Base-by-base conservation (phyloP, 208 protist species). In the Endotrypanum monterogeii region DNA sequence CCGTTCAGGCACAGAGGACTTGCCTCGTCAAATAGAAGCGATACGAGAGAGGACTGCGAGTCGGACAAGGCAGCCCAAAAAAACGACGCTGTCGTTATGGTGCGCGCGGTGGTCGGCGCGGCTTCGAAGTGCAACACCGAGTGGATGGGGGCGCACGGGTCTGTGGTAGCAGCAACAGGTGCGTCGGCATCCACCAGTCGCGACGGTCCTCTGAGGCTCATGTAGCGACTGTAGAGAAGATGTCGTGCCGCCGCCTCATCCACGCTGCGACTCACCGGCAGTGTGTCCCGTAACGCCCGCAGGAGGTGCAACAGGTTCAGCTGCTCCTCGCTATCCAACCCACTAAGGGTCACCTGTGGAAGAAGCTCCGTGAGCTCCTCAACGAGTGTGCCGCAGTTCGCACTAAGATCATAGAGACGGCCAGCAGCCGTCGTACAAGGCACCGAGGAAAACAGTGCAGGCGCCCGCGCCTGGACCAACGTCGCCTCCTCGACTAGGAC, bases 161-260 rank as follows among this genome's bases (percentile, higher is more conserved):
- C 66, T 3, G 69, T 61, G 12, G 57, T 78, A 30, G 44, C 37
- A 58, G 25, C 54, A 16, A n/a, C 51, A 71, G 61, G 57, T 35
- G 56, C 16, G 30, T 44, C 56, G 18, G 48, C 66, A 51, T 11
- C 77, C 73, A 60, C 71, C 67, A 89, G 82, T 32, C 80, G 85
- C 67, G 92, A 75, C 1, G 89, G 92, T n/a, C 81, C 76, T 9
- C 81, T 82, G 32, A 94, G 83, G 52, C 82, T 77, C 41, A 81
- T 66, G 39, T 95, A 79, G n/a, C 76, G 82, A 69, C 88, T 76
- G 57, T 89, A 83, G 67, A 97, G 92, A 63, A 90, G 88, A 70
- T 86, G 90, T 30, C 86, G 91, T 44, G 88, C 80, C 4, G 91
- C 93, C 4, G 89, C 89, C 65, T 91, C 79, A 74, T 97, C 93